Evolutionary conservation across 345 rosid species (phyloP).

Genomic region (Heritiera littoralis): DNA sequence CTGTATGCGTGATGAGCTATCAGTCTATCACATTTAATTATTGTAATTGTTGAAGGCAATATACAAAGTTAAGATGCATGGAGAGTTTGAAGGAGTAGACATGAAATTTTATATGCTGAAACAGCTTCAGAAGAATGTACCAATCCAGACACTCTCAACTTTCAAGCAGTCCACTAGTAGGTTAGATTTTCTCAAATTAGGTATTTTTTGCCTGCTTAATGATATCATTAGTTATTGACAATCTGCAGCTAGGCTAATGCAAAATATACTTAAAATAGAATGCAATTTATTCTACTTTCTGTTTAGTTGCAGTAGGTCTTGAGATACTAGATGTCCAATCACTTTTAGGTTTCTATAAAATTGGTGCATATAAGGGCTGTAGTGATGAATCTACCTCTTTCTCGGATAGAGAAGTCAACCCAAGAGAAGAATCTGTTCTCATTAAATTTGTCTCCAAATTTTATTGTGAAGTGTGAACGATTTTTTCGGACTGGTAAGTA

Average conservation of each 20-base stretch:
- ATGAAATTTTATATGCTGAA: neutral
- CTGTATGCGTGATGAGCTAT: no score
- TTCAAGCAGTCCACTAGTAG: neutral
- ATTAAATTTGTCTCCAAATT: neutral
- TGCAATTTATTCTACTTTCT: neutral
- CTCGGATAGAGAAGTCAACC: neutral
- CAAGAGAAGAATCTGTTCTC: neutral
- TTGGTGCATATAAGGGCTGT: neutral
- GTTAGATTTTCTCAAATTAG: neutral
- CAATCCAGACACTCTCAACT: neutral
- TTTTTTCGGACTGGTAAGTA: neutral
- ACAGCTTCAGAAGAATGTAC: neutral
- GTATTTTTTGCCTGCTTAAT: neutral
- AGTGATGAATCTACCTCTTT: neutral
- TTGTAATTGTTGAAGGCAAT: neutral
- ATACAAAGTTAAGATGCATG: slow-evolving; percentile 3
- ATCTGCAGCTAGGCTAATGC: neutral
- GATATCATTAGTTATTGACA: no score
- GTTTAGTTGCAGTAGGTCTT: neutral
- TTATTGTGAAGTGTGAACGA: neutral
- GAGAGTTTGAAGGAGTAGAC: neutral
- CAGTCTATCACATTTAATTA: neutral
- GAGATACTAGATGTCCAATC: neutral
- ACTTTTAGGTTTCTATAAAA: neutral
- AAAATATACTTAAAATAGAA: neutral